Evolutionary conservation across 805 yeast species (phyloP), one percentile per base, ranked within the genome.

Genomic region (Sugiyamaella smithiae): DNA sequence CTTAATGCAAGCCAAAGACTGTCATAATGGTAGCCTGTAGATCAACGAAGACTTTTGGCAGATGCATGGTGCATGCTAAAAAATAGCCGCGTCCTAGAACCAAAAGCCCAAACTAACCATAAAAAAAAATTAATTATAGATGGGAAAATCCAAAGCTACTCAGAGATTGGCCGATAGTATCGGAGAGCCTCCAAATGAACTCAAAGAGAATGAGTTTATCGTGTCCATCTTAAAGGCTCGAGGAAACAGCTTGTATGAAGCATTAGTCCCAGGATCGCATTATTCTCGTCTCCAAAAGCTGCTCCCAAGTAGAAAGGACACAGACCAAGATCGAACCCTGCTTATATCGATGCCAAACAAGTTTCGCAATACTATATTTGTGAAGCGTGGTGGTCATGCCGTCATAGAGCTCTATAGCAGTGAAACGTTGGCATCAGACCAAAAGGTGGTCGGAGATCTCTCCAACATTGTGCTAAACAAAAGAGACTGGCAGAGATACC

Each of bases 311-410:
- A 40, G 40, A 1, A 8, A 14, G 14, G 44, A 37, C 4, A 36
- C 36, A 4, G 46, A 45, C 25, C 33, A 28, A 19, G 42, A 40
- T 5, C 33, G 40, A 19, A 46, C 49, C 1, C 46, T 67, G 16
- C 56, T 66, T 6, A 68, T 63, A 1, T 57, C 57, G 22, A 57
- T 67, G 58, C 65, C 66, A 12, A 66, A 67, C 20, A 58, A 59
- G 49, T 61, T 67, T 46, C 54, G 68, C 16, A 66, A 64, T 49
- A 63, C 67, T 32, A 55, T 63, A 35, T 67, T 67, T 52, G 62
- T 68, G 22, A 59, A 61, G 26, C 57, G 71, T 3, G 69, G 69
- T 8, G 70, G 71, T 17, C 55, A 56, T 25, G 67, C 61, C 1
- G 54, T 68, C 5, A 58, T 62, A 1, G 59, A 52, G 25, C 44